These are phyloP conservation scores for Epipyxis sp. DNA, from an alignment of 108 stramenopile species.

Conservation along the genomic window DNA sequence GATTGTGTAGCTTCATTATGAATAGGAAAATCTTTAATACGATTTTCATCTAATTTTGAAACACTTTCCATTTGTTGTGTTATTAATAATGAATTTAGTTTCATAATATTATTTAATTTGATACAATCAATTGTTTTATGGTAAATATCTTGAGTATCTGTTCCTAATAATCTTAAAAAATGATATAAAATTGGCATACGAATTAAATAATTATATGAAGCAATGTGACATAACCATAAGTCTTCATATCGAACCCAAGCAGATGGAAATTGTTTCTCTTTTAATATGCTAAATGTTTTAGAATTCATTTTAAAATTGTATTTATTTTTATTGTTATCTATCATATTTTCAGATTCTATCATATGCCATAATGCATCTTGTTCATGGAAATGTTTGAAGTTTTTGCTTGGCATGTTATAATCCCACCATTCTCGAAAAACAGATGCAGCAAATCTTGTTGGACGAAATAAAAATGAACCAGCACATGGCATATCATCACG, in stretches of 20 bases:
- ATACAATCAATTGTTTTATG: background rate
- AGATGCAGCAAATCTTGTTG: background rate
- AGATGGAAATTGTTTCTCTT: constrained; percentile 8
- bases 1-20: background rate
- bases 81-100: background rate
- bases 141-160: background rate
- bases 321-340: too few relatives aligned
- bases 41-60: background rate
- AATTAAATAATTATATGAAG: background rate
- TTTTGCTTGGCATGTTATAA: background rate
- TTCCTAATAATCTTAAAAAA: background rate
- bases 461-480: background rate
- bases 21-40: background rate
- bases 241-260: background rate
- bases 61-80: background rate
- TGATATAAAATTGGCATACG: background rate
- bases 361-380: constrained; percentile 11
- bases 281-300: background rate
- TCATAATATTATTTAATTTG: background rate
- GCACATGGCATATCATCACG: constrained; percentile 9
- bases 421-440: constrained; percentile 17
- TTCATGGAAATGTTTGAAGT: constrained; percentile 25
- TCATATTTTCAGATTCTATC: background rate
- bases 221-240: background rate
- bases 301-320: background rate